A percentile compares a stretch with the other conserved stretches of the same genome.
These are phyloP conservation scores for Thelonectria blattea DNA, from an alignment of 2,329 filamentous ascomycete genomes.

Conservation along the genomic window DNA sequence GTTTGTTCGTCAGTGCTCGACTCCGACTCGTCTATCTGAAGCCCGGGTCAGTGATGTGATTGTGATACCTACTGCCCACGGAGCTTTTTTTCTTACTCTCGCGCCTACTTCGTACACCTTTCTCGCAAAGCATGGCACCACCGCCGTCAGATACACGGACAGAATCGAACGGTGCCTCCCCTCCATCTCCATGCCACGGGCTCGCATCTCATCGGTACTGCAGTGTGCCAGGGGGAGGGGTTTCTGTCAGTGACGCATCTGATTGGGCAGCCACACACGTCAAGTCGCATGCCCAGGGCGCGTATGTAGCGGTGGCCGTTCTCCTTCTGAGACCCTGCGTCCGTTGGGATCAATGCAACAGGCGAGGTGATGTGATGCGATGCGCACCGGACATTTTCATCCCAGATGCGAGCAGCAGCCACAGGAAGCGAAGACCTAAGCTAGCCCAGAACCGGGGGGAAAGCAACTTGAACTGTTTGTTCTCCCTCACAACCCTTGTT, in stretches of 20 bases:
- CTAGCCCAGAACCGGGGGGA: no score
- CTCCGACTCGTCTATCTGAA: conserved; percentile 16
- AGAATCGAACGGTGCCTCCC: conserved; percentile 37
- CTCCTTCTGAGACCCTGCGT: not conserved
- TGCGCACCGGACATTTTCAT: not conserved
- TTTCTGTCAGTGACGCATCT: not conserved
- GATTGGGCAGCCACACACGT: conserved; percentile 15
- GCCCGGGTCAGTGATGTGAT: conserved; percentile 31
- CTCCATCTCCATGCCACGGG: conserved; percentile 1
- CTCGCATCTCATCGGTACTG: conserved; percentile 11
- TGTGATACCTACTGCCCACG: conserved; percentile 26
- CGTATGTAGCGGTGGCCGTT: conserved; percentile 24
- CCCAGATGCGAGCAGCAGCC: not conserved
- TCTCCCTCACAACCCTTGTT: not conserved
- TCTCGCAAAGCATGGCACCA: conserved; percentile 31
- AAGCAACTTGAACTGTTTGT: no score
- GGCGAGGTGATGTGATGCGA: not conserved
- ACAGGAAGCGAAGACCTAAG: not conserved
- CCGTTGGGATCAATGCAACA: not conserved
- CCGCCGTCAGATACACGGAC: conserved; percentile 33
- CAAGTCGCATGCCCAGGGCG: conserved; percentile 19
- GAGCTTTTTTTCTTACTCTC: conserved; percentile 6
- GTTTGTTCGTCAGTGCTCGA: not conserved
- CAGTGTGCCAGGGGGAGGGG: no score
- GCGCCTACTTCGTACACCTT: conserved; percentile 9